These are phyloP conservation scores for Candida tunisiensis DNA, from an alignment of 1,139 yeast genomes.

Conservation along the genomic window DNA sequence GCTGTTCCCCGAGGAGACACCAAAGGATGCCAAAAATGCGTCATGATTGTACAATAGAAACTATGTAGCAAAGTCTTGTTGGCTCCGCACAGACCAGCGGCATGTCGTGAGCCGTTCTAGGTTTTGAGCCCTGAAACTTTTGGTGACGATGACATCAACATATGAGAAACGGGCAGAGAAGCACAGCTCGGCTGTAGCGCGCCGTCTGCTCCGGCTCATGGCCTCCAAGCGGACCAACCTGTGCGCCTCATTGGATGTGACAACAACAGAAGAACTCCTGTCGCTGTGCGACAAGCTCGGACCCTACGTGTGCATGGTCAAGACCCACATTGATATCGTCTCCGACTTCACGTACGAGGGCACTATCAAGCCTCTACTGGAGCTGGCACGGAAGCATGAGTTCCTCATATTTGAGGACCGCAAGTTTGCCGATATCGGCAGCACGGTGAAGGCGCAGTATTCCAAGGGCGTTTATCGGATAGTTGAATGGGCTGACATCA, in stretches of 20 bases:
- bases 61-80: too few species aligned
- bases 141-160: too few species aligned
- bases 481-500: slow-evolving; percentile 90
- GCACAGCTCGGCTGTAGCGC: slow-evolving; percentile 69
- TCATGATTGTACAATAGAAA: too few species aligned
- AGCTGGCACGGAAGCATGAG: slow-evolving; percentile 55
- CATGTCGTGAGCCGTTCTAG: too few species aligned
- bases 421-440: slow-evolving; percentile 98
- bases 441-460: slow-evolving; percentile 89
- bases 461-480: slow-evolving; percentile 79
- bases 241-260: slow-evolving; percentile 93
- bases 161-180: slow-evolving; percentile 53
- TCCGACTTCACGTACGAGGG: slow-evolving; percentile 74
- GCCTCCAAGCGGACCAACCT: slow-evolving; percentile 69
- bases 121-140: too few species aligned
- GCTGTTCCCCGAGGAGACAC: too few species aligned
- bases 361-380: slow-evolving; percentile 59
- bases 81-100: too few species aligned
- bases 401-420: slow-evolving; percentile 90
- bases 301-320: slow-evolving; percentile 80
- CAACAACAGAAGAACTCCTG: slow-evolving; percentile 59
- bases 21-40: too few species aligned
- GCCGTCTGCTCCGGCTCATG: slow-evolving; percentile 57
- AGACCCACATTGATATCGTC: slow-evolving; percentile 87
- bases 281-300: slow-evolving; percentile 63